Evolutionary conservation across 176 grass and related monocot genomes (phyloP).

Genomic region (Aegilops umbellulata): DNA sequence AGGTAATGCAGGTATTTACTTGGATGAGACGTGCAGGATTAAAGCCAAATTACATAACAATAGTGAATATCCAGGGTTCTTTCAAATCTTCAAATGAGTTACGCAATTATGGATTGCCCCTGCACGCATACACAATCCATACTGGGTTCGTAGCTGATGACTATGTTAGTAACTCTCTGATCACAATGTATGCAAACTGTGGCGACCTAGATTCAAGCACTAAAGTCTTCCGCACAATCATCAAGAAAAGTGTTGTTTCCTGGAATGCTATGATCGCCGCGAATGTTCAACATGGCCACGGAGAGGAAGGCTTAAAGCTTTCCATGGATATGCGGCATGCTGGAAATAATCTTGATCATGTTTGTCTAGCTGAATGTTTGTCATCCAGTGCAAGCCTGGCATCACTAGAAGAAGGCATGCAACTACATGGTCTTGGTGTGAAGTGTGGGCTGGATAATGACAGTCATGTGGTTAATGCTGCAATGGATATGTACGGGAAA

Average conservation of each 20-base stretch:
- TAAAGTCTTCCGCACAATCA: slow-evolving; percentile 54
- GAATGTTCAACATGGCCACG: slow-evolving; percentile 59
- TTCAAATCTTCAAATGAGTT: slow-evolving; percentile 42
- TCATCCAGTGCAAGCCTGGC: slow-evolving; percentile 70
- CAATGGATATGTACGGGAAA: slow-evolving; percentile 94
- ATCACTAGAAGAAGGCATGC: slow-evolving; percentile 89
- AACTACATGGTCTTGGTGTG: slow-evolving; percentile 66
- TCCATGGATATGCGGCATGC: slow-evolving; percentile 52
- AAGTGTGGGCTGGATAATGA: slow-evolving; percentile 67
- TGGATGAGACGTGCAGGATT: slow-evolving; percentile 61
- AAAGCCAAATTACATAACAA: slow-evolving; percentile 69
- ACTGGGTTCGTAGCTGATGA: slow-evolving; percentile 67
- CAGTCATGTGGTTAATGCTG: slow-evolving; percentile 65
- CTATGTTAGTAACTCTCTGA: slow-evolving; percentile 71
- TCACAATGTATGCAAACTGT: slow-evolving; percentile 89
- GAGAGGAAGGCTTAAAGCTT: slow-evolving; percentile 79
- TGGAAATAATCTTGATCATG: slow-evolving; percentile 63
- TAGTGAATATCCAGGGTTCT: slow-evolving; percentile 70
- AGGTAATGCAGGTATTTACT: slow-evolving; percentile 52
- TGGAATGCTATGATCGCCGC: slow-evolving; percentile 84
- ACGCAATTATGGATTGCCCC: slow-evolving; percentile 45
- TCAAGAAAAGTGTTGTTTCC: slow-evolving; percentile 52
- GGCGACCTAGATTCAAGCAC: slow-evolving; percentile 65
- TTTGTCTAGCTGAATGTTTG: slow-evolving; percentile 73
- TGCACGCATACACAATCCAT: slow-evolving; percentile 66